Evolutionary conservation across 225 moss, liverwort and hornwort species (phyloP), one percentile per base, ranked within the genome.

Genomic region (Asterella californica): DNA sequence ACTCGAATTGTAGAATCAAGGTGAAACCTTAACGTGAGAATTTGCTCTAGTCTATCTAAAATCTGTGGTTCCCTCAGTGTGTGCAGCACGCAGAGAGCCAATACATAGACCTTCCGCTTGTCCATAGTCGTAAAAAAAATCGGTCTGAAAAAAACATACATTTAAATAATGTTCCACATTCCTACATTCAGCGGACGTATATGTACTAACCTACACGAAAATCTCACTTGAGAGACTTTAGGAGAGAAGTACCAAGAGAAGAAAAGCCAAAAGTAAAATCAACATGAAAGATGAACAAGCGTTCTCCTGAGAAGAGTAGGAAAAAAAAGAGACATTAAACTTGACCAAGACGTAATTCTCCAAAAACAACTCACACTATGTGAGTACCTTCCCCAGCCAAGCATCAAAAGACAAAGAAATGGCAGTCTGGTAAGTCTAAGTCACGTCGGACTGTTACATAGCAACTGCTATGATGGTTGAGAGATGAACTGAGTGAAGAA

Each of bases 381-480:
- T 52, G 12, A 18, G 83, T 93, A 94, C 97, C 93, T 99, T 99
- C 84, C n/a, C 95, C 99, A 99, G 90, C 99, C 99, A 99, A 81
- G 99, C 99, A 88, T 99, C 99, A 91, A 99, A 92, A 86, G 95
- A 99, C 71, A 92, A 76, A 83, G 95, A 99, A 84, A 99, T 90
- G 46, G 92, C 91, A 90, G 91, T 91, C 86, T 95, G 99, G 84
- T 95, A 92, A 84, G n/a, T n/a, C n/a, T n/a, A n/a, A n/a, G 92
- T 87, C 72, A 94, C 93, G 80, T 93, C 99, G 48, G 95, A 89
- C 84, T 95, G 92, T 88, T 92, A 92, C 69, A 99, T 91, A 83
- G 93, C 95, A 88, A 90, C 86, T 82, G 89, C 91, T 85, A 99
- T 83, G 95, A 99, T 87, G 90, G 95, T 85, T 95, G 90, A 79